Base-by-base conservation (phyloP, 306 rosid genomes). In the Prunus salicina region DNA sequence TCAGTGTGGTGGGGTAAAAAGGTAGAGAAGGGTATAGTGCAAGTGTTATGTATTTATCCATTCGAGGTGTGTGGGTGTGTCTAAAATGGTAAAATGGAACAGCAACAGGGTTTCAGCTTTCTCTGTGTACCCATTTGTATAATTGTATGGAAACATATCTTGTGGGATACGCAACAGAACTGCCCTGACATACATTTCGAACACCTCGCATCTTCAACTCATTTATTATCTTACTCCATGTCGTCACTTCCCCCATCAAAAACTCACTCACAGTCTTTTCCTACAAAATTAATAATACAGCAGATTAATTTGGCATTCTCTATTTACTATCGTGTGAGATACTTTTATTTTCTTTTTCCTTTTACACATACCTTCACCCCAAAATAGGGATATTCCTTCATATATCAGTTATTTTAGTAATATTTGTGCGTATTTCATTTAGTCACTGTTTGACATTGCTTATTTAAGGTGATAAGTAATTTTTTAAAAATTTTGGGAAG, bases 221-320 rank as follows among this genome's bases (percentile, higher is more conserved):
- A 3, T 53, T 84, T 57, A 80, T 75, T 63, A 47, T 57, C 65
- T 50, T 32, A 57, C 75, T 67, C 73, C 69, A 85, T 64, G 74
- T 49, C 82, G 67, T 79, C 79, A 55, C 71, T 28, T 11, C 34
- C 51, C 60, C 53, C 72, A 3, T 75, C 81, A 15, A 15, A 13
- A n/a, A 12, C 38, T 16, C 24, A 8, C 27, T 78, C 34, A 60
- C 34, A 69, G 47, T 55, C 74, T 32, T 55, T 7, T 38, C 43
- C 15, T 20, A 28, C n/a, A 67, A 56, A 76, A 63, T 73, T 49
- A 38, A 38, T 38, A 38, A 38, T 38, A 38, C 9, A 38, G 9
- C 43, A 38, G 43, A 38, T 38, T 6, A 38, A 38, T 38, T 38
- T 38, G 43, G 43, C 43, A 6, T 38, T 38, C 43, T 38, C 43